Conservation (phyloP, 768 basidiomycete genomes). For the Goffeauzyma gilvescens region DNA sequence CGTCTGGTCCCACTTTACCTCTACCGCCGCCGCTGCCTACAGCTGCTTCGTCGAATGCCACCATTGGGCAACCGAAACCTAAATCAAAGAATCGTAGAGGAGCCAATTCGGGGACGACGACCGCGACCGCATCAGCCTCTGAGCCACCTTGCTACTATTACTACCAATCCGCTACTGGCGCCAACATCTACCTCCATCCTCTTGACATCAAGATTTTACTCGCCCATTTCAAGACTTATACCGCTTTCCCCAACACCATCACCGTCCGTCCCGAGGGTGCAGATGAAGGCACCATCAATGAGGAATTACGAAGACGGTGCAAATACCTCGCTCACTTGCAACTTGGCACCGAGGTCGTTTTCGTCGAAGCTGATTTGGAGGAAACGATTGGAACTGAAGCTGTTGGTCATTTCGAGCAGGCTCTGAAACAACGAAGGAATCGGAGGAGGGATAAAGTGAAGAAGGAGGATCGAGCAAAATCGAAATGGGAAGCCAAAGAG, state of each 20-base stretch:
- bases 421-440: constrained; percentile 53
- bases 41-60: no score
- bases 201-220: constrained; percentile 85
- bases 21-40: no score
- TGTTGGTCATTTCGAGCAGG: constrained; percentile 62
- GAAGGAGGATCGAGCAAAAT: constrained; percentile 71
- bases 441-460: constrained; percentile 62
- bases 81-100: constrained; percentile 3
- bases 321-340: constrained; percentile 88
- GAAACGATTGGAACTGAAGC: constrained; percentile 57
- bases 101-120: background rate
- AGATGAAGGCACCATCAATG: constrained; percentile 43
- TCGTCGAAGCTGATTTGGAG: constrained; percentile 69
- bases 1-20: no score
- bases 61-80: no score
- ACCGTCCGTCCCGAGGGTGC: constrained; percentile 58
- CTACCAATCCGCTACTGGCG: constrained; percentile 82
- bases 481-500: constrained; percentile 54
- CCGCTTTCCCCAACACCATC: constrained; percentile 59
- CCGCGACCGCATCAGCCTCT: background rate
- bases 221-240: constrained; percentile 51
- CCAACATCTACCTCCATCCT: constrained; percentile 81
- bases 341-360: constrained; percentile 77
- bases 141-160: constrained; percentile 47
- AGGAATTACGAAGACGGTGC: constrained; percentile 81